Evolutionary conservation across 805 yeast genomes (phyloP), one percentile per base, ranked within the genome.

Genomic region (Kodamaea neixiangensis): DNA sequence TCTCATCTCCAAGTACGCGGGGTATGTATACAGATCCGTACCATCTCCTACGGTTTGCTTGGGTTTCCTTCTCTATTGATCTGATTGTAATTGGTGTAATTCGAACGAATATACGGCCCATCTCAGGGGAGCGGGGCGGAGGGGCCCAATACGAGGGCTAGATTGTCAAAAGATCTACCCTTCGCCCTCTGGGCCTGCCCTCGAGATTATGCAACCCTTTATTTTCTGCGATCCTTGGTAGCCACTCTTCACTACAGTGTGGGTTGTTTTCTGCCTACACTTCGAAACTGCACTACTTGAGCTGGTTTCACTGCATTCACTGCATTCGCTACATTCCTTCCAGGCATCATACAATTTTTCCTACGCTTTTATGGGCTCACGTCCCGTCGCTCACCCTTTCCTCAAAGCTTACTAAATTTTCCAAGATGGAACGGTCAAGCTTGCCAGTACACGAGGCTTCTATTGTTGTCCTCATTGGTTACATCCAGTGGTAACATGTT

Each of bases 401-500:
- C 41, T 37, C 41, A 37, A 37, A 37, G n/a, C 15, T 17, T 15
- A 37, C 31, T 25, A 37, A 37, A 37, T 9, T 25, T 25, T 25
- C 31, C 31, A 25, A 25, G 31, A 25, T 25, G 31, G 31, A 25
- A 25, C 31, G 31, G 31, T 25, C 31, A 25, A 25, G 31, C 21
- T 17, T 15, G 20, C n/a, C 41, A 17, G 11, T 14, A 37, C 41
- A 37, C 41, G 41, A 37, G 41, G 41, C 41, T 37, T 37, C 21
- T 20, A 37, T 37, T 37, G 41, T 37, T 17, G 13, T 37, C n/a
- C 13, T 17, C 21, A 37, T 37, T 37, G 41, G 41, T 37, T 37
- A 37, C 41, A 17, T 37, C 22, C n/a, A 34, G 20, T 37, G 48
- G 48, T 45, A 45, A 45, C 48, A 45, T 34, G 43, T 37, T 45